Evolutionary conservation across 768 basidiomycete genomes (phyloP), one percentile per base, ranked within the genome.

Genomic region (Lactarius evosmus): DNA sequence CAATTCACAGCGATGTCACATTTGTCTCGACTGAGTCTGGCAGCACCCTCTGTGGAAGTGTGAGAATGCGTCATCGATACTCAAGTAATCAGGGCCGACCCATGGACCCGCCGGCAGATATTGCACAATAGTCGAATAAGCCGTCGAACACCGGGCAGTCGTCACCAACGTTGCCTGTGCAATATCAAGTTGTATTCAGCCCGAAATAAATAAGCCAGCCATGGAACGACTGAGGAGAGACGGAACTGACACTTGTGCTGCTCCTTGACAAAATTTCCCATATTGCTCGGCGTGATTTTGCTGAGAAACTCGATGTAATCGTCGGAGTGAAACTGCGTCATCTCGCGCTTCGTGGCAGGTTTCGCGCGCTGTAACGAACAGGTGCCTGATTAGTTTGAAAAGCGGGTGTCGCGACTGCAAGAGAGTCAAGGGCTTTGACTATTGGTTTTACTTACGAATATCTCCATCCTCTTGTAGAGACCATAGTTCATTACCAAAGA

Each of bases 401-500:
- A 5, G 36, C 29, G 27, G 30, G 14, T 19, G 14, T 8, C 1
- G 29, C 25, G 5, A 25, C 27, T n/a, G 19, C 32, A 36, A 32
- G 11, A 19, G 36, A 33, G 22, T 22, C 22, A 25, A 17, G n/a
- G 11, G 33, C 19, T 25, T 5, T 25, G 29, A 25, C 22, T 29
- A 17, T 27, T 25, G 36, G 56, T 44, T n/a, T 30, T 19, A 82
- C 97, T 70, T 72, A 98, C 97, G 70, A 98, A 99, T 69, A 99
- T 99, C 76, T 99, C 97, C 97, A 99, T 99, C 78, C 95, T 95
- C 78, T 98, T 98, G 80, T 99, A 99, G 19, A 99, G 78, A 22
- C 95, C 95, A 75, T 98, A 98, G 77, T 98, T 99, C 97, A 99
- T 99, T 61, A 99, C 97, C 58, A 99, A 82, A 12, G 95, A 95